These are phyloP conservation scores for Cryptosporidium bovis DNA, from an alignment of 169 alveolate species.

Conservation along the genomic window DNA sequence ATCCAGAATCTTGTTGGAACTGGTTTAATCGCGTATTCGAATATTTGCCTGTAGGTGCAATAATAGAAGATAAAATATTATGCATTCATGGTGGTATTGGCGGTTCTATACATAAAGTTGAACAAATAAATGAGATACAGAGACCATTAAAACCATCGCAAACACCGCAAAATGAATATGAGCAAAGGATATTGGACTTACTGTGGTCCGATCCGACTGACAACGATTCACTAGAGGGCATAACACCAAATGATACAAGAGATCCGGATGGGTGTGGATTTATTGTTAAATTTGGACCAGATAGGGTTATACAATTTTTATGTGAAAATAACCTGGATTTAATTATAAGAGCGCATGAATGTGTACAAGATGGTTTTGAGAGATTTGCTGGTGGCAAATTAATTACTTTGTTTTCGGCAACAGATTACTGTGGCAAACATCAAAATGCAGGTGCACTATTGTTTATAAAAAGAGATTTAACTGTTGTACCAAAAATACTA, in stretches of 20 bases:
- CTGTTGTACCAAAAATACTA: constrained; percentile 97
- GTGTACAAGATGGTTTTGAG: constrained; percentile 99
- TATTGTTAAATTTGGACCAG: constrained; percentile 98
- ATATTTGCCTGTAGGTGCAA: constrained; percentile 98
- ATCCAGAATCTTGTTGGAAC: constrained; percentile 93
- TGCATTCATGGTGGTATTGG: constrained; percentile 99
- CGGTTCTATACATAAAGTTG: constrained; percentile 86
- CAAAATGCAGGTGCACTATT: constrained; percentile 96
- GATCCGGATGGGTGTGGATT: constrained; percentile 99
- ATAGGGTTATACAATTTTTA: constrained; percentile 86
- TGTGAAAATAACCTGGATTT: constrained; percentile 84
- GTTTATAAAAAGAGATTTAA: constrained; percentile 94
- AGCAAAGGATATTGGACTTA: constrained; percentile 86
- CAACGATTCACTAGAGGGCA: constrained; percentile 96
- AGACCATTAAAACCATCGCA: constrained; percentile 96
- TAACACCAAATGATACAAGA: constrained; percentile 96
- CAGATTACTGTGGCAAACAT: constrained; percentile 99
- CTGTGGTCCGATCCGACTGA: constrained; percentile 99
- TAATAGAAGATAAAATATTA: constrained; percentile 95
- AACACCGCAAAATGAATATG: constrained; percentile 89
- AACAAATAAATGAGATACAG: constrained; percentile 90
- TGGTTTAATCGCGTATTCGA: constrained; percentile 96
- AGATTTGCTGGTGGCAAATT: constrained; percentile 99
- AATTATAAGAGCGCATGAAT: constrained; percentile 98
- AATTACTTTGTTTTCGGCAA: constrained; percentile 98